Conservation (phyloP, 2,329 filamentous ascomycete species). For the Fusarium sp. region DNA sequence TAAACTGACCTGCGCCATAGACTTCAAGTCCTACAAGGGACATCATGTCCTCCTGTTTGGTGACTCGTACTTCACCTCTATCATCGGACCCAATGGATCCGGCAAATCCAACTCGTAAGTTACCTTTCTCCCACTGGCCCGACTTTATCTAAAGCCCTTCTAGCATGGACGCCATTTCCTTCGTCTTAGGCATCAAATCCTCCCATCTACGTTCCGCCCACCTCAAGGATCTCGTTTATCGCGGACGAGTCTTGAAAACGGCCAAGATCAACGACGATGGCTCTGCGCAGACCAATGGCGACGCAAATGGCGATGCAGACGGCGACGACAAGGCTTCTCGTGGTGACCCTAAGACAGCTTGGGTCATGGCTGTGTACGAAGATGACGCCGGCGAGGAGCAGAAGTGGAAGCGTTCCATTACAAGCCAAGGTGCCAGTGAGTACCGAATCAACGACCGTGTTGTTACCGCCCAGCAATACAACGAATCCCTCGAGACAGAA, state of each 20-base stretch:
- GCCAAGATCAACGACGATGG: slow-evolving; percentile 94
- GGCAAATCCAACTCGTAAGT: slow-evolving; percentile 97
- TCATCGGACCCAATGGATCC: slow-evolving; percentile 99
- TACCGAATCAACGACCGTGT: slow-evolving; percentile 96
- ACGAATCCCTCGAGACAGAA: slow-evolving; percentile 90
- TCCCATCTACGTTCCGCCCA: slow-evolving; percentile 96
- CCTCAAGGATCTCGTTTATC: slow-evolving; percentile 94
- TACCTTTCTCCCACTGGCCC: slow-evolving; percentile 3
- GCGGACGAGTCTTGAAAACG: slow-evolving; percentile 91
- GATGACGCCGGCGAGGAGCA: slow-evolving; percentile 97
- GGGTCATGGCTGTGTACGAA: slow-evolving; percentile 99
- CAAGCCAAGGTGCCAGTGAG: slow-evolving; percentile 88
- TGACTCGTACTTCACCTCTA: slow-evolving; percentile 98
- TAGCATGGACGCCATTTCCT: slow-evolving; percentile 99
- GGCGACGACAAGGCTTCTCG: slow-evolving; percentile 76
- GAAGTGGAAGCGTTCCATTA: slow-evolving; percentile 96
- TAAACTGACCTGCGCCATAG: slow-evolving; percentile 60
- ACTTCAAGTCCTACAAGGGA: slow-evolving; percentile 99
- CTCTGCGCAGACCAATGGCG: slow-evolving; percentile 75
- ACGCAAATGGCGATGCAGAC: slow-evolving; percentile 73
- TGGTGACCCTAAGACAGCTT: slow-evolving; percentile 91
- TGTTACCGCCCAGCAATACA: slow-evolving; percentile 93
- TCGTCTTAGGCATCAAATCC: slow-evolving; percentile 98
- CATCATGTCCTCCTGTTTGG: slow-evolving; percentile 95
- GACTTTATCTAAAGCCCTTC: slow-evolving; percentile 21